Evolutionary conservation across 176 grass and related monocot species (phyloP), one percentile per base, ranked within the genome.

Genomic region (Tillandsia fasciculata): DNA sequence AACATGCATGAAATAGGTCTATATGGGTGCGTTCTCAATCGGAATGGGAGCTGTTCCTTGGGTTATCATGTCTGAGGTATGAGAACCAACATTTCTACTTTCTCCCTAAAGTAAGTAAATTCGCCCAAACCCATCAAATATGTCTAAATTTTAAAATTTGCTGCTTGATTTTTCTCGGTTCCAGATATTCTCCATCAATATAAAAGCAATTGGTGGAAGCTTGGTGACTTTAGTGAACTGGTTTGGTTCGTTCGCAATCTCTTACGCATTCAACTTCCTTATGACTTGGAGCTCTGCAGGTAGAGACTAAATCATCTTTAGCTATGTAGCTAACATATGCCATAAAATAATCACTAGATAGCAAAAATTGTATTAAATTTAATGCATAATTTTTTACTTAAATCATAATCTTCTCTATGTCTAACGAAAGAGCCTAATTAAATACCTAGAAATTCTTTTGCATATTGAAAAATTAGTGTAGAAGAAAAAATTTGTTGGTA

Each of bases 61-160:
- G 85, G 90, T 90, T 63, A 82, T 94, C 50, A 94, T 89, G 90
- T 94, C 90, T 64, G 90, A 94, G 90, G 90, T 86, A 82, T 52
- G 49, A 81, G 65, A 58, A 81, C 17, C 23, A 6, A 61, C 48
- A 53, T 59, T 27, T 26, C 33, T 42, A 1, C 1, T 53, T 69
- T 63, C 11, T 49, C 3, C 69, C 53, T 74, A 22, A 48, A 80
- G 65, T 27, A 56, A 48, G 3, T n/a, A 33, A 53, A 9, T n/a
- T 12, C 51, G 63, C 27, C 17, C 11, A 67, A 9, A 67, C 50
- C 48, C 10, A 23, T 24, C 24, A 6, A 57, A 10, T 13, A 68
- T 49, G 2, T 67, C 22, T 23, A 12, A 26, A 53, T 28, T 49
- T 11, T 14, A 79, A 51, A 33, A n/a, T 76, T 11, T 24, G 22